Base-by-base conservation (phyloP, 2,329 filamentous ascomycete genomes). In the Clarireedia sp. region DNA sequence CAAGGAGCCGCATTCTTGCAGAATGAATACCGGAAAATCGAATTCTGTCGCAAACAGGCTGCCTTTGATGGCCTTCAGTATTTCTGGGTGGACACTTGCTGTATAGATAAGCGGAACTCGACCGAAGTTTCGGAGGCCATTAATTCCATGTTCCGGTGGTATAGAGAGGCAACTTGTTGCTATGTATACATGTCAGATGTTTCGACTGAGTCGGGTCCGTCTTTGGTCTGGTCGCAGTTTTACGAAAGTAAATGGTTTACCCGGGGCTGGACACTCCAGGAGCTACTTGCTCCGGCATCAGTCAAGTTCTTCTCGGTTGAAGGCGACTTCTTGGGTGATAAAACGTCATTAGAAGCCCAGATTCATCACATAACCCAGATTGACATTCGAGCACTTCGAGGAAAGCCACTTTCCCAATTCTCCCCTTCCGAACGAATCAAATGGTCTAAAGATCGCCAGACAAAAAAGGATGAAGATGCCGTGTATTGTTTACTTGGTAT, bases 401-500 rank as follows among this genome's bases (percentile, higher is more conserved):
- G 38, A 41, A 2, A 41, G 16, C 38, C 38, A 2, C 19, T 41
- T 19, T 41, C 38, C 1, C 16, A 41, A 5, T 41, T 41, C 10
- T n/a, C 16, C 8, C 7, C 14, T 6, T 6, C 38, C 19, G 38
- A 41, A 19, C 38, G 38, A 19, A 48, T 48, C 70, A 70, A 69
- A 0, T 75, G 73, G 73, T 72, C 72, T 1, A 63, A 68, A 0
- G 50, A 61, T 4, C 64, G 73, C 0, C 19, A 62, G 1, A 73
- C 72, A 0, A 67, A 64, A 0, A 57, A 69, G 2, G 10, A 47
- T 0, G 73, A 76, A 48, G 74, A 75, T 41, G 65, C 67, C 17
- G 72, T 73, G 0, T 76, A 76, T 38, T 73, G 67, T 16, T 61
- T 76, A 0, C 56, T 76, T 3, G 74, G 74, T 0, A 64, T 76